Evolutionary conservation across 345 rosid genomes (phyloP).

Genomic region (Linum usitatissimum): DNA sequence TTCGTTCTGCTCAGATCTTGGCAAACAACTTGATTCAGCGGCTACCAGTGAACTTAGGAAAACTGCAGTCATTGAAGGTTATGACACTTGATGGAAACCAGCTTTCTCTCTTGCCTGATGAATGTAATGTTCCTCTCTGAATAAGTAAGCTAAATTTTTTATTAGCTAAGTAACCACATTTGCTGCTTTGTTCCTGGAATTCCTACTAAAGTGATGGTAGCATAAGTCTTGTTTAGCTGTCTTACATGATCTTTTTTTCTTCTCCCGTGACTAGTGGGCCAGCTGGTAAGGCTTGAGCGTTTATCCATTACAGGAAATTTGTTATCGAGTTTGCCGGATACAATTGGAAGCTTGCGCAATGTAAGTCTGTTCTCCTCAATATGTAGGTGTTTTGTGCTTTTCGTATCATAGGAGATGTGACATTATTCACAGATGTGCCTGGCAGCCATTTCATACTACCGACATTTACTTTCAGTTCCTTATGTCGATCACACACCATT

Average conservation of each 20-base stretch:
- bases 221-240: conserved; percentile 2
- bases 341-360: conserved; percentile 91
- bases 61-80: conserved; percentile 74
- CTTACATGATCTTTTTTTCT: conserved; percentile 6
- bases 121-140: conserved; percentile 52
- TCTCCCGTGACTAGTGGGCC: conserved; percentile 55
- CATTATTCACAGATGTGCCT: no score
- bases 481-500: not conserved
- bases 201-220: not conserved
- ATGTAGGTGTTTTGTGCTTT: not conserved
- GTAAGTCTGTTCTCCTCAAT: conserved; percentile 34
- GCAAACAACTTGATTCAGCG: conserved; percentile 57
- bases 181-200: conserved; percentile 9
- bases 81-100: conserved; percentile 81
- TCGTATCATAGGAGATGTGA: no score
- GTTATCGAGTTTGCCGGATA: conserved; percentile 65
- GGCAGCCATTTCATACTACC: not conserved
- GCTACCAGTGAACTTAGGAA: conserved; percentile 73
- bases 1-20: conserved; percentile 40
- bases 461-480: not conserved
- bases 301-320: conserved; percentile 67
- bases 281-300: conserved; percentile 78
- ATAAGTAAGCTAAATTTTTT: conserved; percentile 18
- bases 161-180: conserved; percentile 5
- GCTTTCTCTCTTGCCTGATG: conserved; percentile 75